A percentile compares a stretch with the other conserved stretches of the same genome.
phyloP scores from a whole-genome alignment of 2,329 filamentous ascomycete species.

The Sarocladium kiliense region DNA sequence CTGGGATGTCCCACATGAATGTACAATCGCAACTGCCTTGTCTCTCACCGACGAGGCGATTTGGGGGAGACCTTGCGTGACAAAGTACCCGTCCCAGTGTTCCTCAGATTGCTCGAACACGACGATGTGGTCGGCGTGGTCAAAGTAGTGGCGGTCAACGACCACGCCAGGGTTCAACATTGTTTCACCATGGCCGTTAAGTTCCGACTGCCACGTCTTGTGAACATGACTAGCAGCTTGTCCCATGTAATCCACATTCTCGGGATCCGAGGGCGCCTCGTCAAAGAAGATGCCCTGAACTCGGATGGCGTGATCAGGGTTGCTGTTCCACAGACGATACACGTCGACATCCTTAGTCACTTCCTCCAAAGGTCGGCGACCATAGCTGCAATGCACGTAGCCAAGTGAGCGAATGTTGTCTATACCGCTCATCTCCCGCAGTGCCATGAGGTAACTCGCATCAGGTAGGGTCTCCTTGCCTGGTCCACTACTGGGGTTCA shows the following conservation, averaged over 20 bases:
- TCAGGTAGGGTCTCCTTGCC: conserved; percentile 21
- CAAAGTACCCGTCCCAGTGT: conserved; percentile 13
- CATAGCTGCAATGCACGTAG: conserved; percentile 26
- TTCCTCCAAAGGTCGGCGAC: conserved; percentile 15
- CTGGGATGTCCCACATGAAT: conserved; percentile 9
- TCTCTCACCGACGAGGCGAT: neutral
- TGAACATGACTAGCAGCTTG: conserved; percentile 19
- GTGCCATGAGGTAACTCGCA: conserved; percentile 20
- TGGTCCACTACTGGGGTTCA: conserved; percentile 26
- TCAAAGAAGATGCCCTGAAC: conserved; percentile 45
- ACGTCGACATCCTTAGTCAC: conserved; percentile 33
- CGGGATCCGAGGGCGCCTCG: conserved; percentile 31
- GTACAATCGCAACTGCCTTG: conserved; percentile 15
- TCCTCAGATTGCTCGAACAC: conserved; percentile 32
- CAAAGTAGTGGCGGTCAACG: conserved; percentile 32
- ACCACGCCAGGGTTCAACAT: conserved; percentile 41
- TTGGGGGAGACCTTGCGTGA: neutral
- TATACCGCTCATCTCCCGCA: conserved; percentile 16
- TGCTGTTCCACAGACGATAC: conserved; percentile 37
- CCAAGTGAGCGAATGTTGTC: conserved; percentile 23
- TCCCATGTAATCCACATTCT: conserved; percentile 18
- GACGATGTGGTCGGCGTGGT: conserved; percentile 36
- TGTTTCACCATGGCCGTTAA: conserved; percentile 16
- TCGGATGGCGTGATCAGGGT: conserved; percentile 21
- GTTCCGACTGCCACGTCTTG: conserved; percentile 12